phyloP scores from a whole-genome alignment of 1,284 basidiomycete species.

The Bjerkandera adusta region DNA sequence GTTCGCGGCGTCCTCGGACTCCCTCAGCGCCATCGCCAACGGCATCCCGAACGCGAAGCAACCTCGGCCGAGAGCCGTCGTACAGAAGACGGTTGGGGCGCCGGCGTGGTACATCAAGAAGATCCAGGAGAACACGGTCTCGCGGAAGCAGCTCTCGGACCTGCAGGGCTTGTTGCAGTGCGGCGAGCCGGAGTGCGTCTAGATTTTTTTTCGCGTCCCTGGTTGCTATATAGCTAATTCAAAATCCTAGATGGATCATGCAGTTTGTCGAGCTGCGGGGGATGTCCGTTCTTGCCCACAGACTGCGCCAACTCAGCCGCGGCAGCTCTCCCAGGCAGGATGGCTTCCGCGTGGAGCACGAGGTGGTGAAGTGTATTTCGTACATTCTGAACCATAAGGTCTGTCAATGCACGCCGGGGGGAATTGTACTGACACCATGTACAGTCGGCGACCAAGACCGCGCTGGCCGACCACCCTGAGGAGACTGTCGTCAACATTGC shows the following conservation, averaged over 20 bases:
- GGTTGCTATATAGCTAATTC: too few species aligned
- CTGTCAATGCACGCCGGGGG: conserved; percentile 27
- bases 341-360: conserved; percentile 81
- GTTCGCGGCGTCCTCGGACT: neutral
- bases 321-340: conserved; percentile 57
- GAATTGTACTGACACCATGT: neutral
- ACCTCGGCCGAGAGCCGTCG: conserved; percentile 1
- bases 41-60: neutral
- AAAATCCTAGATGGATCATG: conserved; percentile 79
- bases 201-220: too few species aligned
- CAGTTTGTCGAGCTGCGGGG: conserved; percentile 80
- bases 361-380: conserved; percentile 87
- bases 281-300: conserved; percentile 83
- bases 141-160: conserved; percentile 74
- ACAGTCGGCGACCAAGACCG: conserved; percentile 76
- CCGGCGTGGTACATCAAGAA: conserved; percentile 91
- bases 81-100: conserved; percentile 38
- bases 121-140: conserved; percentile 86
- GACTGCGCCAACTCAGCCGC: conserved; percentile 71
- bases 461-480: conserved; percentile 61
- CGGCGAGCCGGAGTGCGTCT: conserved; percentile 71
- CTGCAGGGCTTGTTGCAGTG: conserved; percentile 82
- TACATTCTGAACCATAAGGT: conserved; percentile 82
- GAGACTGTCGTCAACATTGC: conserved; percentile 81
- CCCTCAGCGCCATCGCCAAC: too few species aligned